A percentile compares a stretch with the other conserved stretches of the same genome.
phyloP scores from a whole-genome alignment of 2,329 filamentous ascomycete species.

The Epichloe gansuensis region DNA sequence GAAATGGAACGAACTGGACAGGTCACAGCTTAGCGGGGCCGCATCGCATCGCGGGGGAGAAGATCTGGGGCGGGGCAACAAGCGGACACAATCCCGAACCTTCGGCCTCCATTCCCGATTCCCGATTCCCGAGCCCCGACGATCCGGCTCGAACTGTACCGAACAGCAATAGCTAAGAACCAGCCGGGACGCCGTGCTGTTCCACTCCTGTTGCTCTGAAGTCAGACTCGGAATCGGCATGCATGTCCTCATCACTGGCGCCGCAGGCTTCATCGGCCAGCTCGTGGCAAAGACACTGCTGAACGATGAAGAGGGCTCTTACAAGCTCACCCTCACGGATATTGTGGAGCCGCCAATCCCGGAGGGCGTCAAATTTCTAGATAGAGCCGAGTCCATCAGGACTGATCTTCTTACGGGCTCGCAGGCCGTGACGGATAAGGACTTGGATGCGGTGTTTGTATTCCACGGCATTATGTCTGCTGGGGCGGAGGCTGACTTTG shows the following conservation, averaged over 20 bases:
- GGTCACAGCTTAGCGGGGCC: not conserved
- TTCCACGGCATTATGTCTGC: slow-evolving; percentile 54
- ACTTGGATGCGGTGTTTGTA: slow-evolving; percentile 38
- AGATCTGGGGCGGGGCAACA: not conserved
- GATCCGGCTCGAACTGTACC: too few species aligned
- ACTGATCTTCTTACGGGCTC: slow-evolving; percentile 6
- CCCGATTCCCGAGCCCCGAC: too few species aligned
- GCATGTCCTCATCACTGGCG: slow-evolving; percentile 46
- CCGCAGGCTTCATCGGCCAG: slow-evolving; percentile 50
- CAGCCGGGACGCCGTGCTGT: too few species aligned
- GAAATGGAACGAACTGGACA: not conserved
- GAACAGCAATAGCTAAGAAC: too few species aligned
- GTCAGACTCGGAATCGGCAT: not conserved
- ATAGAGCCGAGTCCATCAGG: slow-evolving; percentile 9
- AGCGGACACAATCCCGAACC: not conserved
- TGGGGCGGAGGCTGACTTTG: slow-evolving; percentile 45
- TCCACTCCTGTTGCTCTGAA: too few species aligned
- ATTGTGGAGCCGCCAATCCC: slow-evolving; percentile 38
- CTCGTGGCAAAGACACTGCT: slow-evolving; percentile 43
- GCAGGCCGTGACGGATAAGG: slow-evolving; percentile 5
- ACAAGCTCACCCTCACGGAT: slow-evolving; percentile 42
- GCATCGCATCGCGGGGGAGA: not conserved
- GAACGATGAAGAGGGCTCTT: slow-evolving; percentile 15
- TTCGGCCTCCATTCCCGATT: not conserved
- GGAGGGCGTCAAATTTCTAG: slow-evolving; percentile 16